Evolutionary conservation across 768 basidiomycete genomes (phyloP).

Genomic region (Termitomyces sp.): DNA sequence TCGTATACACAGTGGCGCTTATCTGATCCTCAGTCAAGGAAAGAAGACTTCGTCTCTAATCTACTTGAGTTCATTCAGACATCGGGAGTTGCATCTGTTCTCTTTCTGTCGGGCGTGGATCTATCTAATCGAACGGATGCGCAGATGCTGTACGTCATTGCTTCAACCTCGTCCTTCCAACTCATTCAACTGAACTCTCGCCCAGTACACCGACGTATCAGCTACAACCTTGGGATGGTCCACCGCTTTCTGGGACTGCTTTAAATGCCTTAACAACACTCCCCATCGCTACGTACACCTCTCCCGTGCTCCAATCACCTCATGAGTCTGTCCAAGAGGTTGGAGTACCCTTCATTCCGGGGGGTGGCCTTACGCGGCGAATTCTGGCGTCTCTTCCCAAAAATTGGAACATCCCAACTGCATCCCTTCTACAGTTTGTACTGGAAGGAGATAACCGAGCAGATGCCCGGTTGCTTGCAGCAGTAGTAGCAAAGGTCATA

Average conservation of each 20-base stretch:
- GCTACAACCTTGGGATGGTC: conserved; percentile 43
- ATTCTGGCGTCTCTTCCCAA: conserved; percentile 58
- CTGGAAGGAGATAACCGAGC: conserved; percentile 80
- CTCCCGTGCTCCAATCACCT: conserved; percentile 40
- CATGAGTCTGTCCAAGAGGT: conserved; percentile 20
- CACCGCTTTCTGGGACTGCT: conserved; percentile 42
- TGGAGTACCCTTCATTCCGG: conserved; percentile 71
- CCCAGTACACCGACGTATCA: conserved; percentile 66
- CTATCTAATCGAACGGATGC: conserved; percentile 68
- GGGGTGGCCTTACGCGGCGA: conserved; percentile 70
- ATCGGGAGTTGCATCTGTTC: conserved; percentile 47
- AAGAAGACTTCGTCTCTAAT: conserved; percentile 61
- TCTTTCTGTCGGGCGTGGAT: conserved; percentile 78
- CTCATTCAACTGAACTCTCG: neutral
- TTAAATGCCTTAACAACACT: conserved; percentile 43
- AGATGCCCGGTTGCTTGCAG: conserved; percentile 66
- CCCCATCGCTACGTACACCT: conserved; percentile 55
- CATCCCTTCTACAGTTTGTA: conserved; percentile 68
- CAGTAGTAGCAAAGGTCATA: conserved; percentile 49
- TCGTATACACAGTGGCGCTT: neutral
- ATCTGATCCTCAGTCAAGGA: conserved; percentile 47
- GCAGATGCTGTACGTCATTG: conserved; percentile 66
- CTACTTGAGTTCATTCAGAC: conserved; percentile 56
- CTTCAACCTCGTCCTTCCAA: neutral
- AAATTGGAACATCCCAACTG: conserved; percentile 52